Evolutionary conservation across 1,139 yeast genomes (phyloP).

Genomic region (Suhomyces chickasaworum): DNA sequence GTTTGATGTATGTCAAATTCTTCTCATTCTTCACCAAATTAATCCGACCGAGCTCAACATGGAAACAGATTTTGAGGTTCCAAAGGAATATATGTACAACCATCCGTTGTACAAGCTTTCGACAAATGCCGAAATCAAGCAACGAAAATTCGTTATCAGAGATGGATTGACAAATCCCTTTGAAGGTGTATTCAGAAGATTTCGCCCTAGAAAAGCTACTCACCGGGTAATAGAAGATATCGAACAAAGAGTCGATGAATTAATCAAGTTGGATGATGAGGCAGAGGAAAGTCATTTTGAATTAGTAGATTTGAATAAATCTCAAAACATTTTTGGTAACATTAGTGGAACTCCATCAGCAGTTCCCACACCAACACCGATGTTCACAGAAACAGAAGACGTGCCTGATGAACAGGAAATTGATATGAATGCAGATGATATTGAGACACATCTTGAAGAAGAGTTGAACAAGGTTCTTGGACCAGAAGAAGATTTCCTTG

Average conservation of each 20-base stretch:
- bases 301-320: slow-evolving; percentile 56
- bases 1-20: slow-evolving; percentile 82
- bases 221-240: slow-evolving; percentile 62
- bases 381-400: slow-evolving; percentile 23
- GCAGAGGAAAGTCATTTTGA: slow-evolving; percentile 85
- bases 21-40: slow-evolving; percentile 70
- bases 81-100: slow-evolving; percentile 38
- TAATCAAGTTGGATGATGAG: slow-evolving; percentile 74
- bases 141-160: slow-evolving; percentile 52
- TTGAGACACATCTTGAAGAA: slow-evolving; percentile 33
- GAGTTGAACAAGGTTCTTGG: slow-evolving; percentile 47
- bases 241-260: slow-evolving; percentile 76
- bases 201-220: slow-evolving; percentile 52
- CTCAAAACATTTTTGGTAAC: slow-evolving; percentile 18
- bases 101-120: slow-evolving; percentile 51
- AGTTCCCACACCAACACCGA: slow-evolving; percentile 25
- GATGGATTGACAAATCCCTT: slow-evolving; percentile 87
- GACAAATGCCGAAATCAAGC: slow-evolving; percentile 43
- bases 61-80: slow-evolving; percentile 45
- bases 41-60: slow-evolving; percentile 44
- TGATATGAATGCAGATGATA: slow-evolving; percentile 24
- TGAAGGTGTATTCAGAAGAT: slow-evolving; percentile 48
- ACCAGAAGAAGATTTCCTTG: slow-evolving; percentile 15
- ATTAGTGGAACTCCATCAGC: slow-evolving; percentile 29
- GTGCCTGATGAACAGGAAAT: slow-evolving; percentile 17